Percentiles rank a stretch among this genome's conserved stretches.
phyloP scores from a whole-genome alignment of 352 stramenopile genomes.

The Aphanomyces invadans region DNA sequence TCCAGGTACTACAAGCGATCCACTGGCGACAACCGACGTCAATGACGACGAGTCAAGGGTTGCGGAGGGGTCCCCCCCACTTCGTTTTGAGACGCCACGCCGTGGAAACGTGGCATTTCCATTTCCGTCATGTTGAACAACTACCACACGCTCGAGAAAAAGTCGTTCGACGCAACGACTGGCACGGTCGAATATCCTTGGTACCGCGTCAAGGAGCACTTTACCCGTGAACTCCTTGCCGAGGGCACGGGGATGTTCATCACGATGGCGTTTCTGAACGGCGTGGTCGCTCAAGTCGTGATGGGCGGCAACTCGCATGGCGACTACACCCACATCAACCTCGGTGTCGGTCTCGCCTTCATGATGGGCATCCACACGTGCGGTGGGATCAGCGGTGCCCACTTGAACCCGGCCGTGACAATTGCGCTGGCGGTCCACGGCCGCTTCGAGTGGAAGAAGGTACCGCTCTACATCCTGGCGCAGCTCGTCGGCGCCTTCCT shows the following conservation, averaged over 20 bases:
- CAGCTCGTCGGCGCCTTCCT: constrained; percentile 50
- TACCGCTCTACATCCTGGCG: constrained; percentile 45
- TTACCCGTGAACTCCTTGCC: constrained; percentile 31
- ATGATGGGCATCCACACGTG: constrained; percentile 57
- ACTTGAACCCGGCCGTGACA: constrained; percentile 62
- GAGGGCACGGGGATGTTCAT: constrained; percentile 39
- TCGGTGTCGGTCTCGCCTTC: constrained; percentile 58
- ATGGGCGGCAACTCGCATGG: constrained; percentile 32
- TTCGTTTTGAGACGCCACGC: background rate
- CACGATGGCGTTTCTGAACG: constrained; percentile 38
- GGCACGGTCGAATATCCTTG: background rate
- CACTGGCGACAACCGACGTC: background rate
- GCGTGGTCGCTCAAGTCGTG: constrained; percentile 32
- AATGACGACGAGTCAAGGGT: too few relatives aligned
- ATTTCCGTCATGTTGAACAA: background rate
- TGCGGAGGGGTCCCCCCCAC: background rate
- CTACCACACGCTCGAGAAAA: background rate
- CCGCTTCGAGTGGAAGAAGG: constrained; percentile 46
- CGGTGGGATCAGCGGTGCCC: constrained; percentile 45
- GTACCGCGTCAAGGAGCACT: constrained; percentile 30
- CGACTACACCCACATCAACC: constrained; percentile 40
- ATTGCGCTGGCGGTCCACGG: constrained; percentile 44
- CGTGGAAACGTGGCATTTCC: too few relatives aligned
- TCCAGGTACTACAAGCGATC: background rate
- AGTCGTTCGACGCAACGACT: constrained; percentile 25